Percentiles rank a stretch among this genome's conserved stretches.
Conservation (phyloP, 1,284 basidiomycete species). For the Lentinus polychrous region DNA sequence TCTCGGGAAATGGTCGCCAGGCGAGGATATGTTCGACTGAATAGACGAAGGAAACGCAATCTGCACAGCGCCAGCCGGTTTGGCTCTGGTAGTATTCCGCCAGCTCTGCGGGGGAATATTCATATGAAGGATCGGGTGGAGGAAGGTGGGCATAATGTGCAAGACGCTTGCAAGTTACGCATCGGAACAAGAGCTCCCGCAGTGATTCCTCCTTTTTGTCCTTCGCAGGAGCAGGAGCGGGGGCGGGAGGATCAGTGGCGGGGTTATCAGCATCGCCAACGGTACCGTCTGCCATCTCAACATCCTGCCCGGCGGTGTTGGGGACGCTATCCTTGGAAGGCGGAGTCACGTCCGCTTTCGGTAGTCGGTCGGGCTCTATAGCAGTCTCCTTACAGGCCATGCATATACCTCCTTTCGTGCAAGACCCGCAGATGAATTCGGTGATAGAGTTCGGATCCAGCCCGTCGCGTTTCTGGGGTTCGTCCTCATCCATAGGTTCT, state of each 20-base stretch:
- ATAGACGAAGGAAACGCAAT: slow-evolving; percentile 72
- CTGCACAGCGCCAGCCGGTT: slow-evolving; percentile 69
- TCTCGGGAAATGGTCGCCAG: slow-evolving; percentile 75
- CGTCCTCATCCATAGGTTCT: slow-evolving; percentile 8
- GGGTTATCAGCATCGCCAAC: slow-evolving; percentile 5
- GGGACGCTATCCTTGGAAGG: not conserved
- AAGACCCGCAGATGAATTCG: slow-evolving; percentile 74
- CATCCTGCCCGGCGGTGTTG: slow-evolving; percentile 7
- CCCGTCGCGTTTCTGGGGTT: slow-evolving; percentile 31
- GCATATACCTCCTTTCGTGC: slow-evolving; percentile 70
- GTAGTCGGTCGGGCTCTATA: slow-evolving; percentile 35
- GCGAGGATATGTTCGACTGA: slow-evolving; percentile 84
- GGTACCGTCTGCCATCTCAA: slow-evolving; percentile 14
- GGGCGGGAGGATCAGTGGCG: not conserved
- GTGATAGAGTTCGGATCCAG: slow-evolving; percentile 59
- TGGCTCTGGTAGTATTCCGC: slow-evolving; percentile 58
- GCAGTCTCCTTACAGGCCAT: slow-evolving; percentile 66
- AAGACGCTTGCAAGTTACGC: slow-evolving; percentile 71
- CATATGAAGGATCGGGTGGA: slow-evolving; percentile 34
- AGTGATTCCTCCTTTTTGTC: slow-evolving; percentile 18
- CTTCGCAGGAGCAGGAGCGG: not conserved
- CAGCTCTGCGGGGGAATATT: slow-evolving; percentile 33
- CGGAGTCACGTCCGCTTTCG: not conserved
- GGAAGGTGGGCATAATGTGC: slow-evolving; percentile 76
- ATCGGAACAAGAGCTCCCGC: slow-evolving; percentile 66